A percentile compares a stretch with the other conserved stretches of the same genome.
Evolutionary conservation across 2,329 filamentous ascomycete species (phyloP).

Genomic region (Aureobasidium zeae): DNA sequence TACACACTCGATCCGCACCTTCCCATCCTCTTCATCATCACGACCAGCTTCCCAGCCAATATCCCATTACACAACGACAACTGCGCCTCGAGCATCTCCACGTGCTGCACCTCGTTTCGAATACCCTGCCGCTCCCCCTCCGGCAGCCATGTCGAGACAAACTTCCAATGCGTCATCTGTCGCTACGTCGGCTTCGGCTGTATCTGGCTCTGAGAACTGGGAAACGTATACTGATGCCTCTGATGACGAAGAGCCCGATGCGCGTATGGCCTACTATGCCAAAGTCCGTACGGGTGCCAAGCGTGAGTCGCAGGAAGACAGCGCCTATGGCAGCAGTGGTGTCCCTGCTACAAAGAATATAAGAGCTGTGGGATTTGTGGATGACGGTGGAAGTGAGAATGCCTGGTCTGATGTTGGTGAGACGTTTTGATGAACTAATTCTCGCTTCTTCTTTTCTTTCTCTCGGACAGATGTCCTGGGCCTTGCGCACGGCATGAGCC

Average conservation of each 20-base stretch:
- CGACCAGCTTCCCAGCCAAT: constrained; percentile 20
- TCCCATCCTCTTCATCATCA: constrained; percentile 14
- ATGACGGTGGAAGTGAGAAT: constrained; percentile 27
- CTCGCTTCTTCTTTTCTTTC: neutral
- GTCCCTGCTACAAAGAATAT: no score
- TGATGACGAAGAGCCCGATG: constrained; percentile 52
- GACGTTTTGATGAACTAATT: constrained; percentile 24
- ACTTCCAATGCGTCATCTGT: constrained; percentile 28
- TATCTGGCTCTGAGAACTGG: constrained; percentile 65
- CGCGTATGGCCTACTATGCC: constrained; percentile 69
- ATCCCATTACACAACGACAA: constrained; percentile 6
- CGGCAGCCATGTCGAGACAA: constrained; percentile 21
- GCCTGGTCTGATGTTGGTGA: constrained; percentile 31
- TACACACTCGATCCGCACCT: constrained; percentile 18
- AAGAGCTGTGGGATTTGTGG: no score
- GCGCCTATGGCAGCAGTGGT: constrained; percentile 22
- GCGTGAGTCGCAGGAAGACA: constrained; percentile 41
- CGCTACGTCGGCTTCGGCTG: constrained; percentile 26
- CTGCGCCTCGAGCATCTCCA: no score
- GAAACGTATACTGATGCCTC: constrained; percentile 75
- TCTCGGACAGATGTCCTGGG: neutral
- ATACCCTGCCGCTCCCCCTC: constrained; percentile 25
- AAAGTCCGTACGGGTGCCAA: constrained; percentile 56
- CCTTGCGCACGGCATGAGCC: neutral
- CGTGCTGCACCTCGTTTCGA: constrained; percentile 18